Evolutionary conservation across 208 protist species (phyloP).

Genomic region (Vickermania spadyakhi): DNA sequence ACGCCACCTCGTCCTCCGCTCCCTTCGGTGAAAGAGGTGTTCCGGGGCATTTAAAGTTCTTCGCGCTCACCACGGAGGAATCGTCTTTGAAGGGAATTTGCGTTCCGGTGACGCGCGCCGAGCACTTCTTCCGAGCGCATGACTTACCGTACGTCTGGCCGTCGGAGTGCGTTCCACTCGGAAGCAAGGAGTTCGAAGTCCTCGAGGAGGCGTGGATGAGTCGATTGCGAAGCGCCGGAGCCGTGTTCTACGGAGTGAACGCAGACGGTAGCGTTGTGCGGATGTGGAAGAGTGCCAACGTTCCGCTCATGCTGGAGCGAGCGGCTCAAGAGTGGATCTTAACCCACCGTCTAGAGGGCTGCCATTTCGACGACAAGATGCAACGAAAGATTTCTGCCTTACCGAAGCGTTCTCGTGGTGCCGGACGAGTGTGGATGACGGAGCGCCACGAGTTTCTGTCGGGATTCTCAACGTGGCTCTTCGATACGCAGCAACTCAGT

Average conservation of each 20-base stretch:
- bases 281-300: conserved; percentile 62
- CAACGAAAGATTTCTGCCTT: conserved; percentile 49
- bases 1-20: neutral
- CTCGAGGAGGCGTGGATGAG: conserved; percentile 23
- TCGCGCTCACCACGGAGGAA: conserved; percentile 42
- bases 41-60: conserved; percentile 31
- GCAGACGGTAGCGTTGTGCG: conserved; percentile 33
- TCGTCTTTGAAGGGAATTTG: conserved; percentile 36
- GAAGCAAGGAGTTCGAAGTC: conserved; percentile 23
- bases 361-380: conserved; percentile 24
- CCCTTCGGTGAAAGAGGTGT: conserved; percentile 1
- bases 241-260: conserved; percentile 63
- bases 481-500: conserved; percentile 42
- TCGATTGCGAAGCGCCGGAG: conserved; percentile 41
- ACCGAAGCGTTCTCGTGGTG: conserved; percentile 25
- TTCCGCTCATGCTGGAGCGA: conserved; percentile 50
- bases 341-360: conserved; percentile 42
- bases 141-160: conserved; percentile 23
- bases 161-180: conserved; percentile 14
- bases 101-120: conserved; percentile 22
- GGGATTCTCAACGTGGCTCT: conserved; percentile 58
- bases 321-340: conserved; percentile 65
- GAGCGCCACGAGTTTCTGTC: conserved; percentile 39
- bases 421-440: conserved; percentile 39
- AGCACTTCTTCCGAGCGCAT: conserved; percentile 27